Evolutionary conservation across 495 filamentous ascomycete species (phyloP), one percentile per base, ranked within the genome.

Genomic region (Pseudotulostoma volvatum): DNA sequence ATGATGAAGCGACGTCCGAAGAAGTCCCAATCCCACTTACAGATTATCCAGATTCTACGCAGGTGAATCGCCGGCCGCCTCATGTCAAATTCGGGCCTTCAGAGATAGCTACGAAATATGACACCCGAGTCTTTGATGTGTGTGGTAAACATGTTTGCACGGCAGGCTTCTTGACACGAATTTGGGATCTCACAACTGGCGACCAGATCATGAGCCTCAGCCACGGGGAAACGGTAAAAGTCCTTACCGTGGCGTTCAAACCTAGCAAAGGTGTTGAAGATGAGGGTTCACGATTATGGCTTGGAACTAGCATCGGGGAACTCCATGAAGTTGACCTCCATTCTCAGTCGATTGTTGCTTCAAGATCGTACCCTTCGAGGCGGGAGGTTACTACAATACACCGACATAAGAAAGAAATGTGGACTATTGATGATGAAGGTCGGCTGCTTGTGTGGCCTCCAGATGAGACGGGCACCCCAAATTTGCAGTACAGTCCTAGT

Each of bases 341-440:
- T 2, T 70, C 71, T 3, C 77, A 84, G 43, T 73, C 67, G 18
- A 65, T 93, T 28, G 61, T 79, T 7, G 59, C 67, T 33, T 76
- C 66, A 3, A 79, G 77, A 43, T 55, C 70, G 7, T 81, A 84
- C 13, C 90, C 95, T 43, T 75, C 75, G 1, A 76, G 86, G 21
- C 67, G 78, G 34, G 84, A 93, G 48, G 72, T 97, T 40, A 73
- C 87, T 41, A 86, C 79, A 52, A 94, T 97, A 14, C 74, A 80
- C 43, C 76, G 88, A 36, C 77, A 87, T 57, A 77, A 74, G 42
- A 82, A 84, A 46, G 80, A 93, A 45, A 76, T 97, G 64, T 97
- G 90, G 90, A 85, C 86, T 1, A 48, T 96, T 9, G 92, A 96
- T 57, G 86, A 93, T 41, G 76, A 81, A 44, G 90, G 90, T 9